Conservation (phyloP, 2,329 filamentous ascomycete species). For the Talaromyces albobiverticillius region DNA sequence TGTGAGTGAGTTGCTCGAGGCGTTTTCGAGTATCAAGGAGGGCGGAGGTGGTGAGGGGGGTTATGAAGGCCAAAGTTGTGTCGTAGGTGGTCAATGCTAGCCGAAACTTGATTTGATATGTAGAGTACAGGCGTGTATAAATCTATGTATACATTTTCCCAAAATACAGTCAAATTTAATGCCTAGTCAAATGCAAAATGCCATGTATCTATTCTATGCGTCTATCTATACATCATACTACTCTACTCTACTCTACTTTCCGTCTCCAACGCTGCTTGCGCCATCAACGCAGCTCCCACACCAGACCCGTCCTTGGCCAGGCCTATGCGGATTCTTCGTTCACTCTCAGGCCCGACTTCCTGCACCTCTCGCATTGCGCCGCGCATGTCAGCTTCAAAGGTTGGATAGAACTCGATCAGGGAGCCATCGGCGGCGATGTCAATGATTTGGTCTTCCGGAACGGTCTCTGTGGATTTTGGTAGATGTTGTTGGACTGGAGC, state of each 20-base stretch:
- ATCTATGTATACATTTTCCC: not conserved
- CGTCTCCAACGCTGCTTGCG: slow-evolving; percentile 16
- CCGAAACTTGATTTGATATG: not conserved
- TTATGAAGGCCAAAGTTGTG: not conserved
- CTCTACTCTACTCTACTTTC: slow-evolving; percentile 1
- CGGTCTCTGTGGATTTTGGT: not conserved
- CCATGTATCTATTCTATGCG: too few species aligned
- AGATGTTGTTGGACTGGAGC: not conserved
- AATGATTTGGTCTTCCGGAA: slow-evolving; percentile 13
- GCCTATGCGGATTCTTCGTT: slow-evolving; percentile 19
- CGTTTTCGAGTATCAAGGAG: slow-evolving; percentile 3
- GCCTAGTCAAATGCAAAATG: too few species aligned
- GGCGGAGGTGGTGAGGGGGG: not conserved
- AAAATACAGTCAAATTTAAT: too few species aligned
- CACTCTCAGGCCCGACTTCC: slow-evolving; percentile 14
- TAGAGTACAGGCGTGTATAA: not conserved
- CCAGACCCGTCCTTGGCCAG: slow-evolving; percentile 24
- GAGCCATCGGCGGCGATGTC: slow-evolving; percentile 23
- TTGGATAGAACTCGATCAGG: slow-evolving; percentile 20
- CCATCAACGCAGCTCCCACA: slow-evolving; percentile 23
- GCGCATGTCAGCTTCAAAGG: slow-evolving; percentile 21
- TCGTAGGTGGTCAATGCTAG: not conserved
- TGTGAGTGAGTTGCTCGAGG: slow-evolving; percentile 6
- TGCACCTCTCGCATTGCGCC: slow-evolving; percentile 17
- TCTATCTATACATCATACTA: not conserved